phyloP scores from a whole-genome alignment of 1,284 basidiomycete genomes.

The Cryptococcus sp. region DNA sequence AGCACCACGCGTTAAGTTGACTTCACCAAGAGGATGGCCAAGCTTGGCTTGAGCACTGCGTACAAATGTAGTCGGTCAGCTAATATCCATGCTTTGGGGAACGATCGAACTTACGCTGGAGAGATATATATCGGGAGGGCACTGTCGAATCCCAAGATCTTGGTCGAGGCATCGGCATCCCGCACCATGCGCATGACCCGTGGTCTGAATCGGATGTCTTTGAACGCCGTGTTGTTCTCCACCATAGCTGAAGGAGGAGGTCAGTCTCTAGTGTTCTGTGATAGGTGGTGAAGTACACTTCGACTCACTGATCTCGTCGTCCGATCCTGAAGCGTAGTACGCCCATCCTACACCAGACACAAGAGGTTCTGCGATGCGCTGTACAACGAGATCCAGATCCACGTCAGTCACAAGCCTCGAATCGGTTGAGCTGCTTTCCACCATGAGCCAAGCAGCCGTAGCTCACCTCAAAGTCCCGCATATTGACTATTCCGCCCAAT shows the following conservation, averaged over 20 bases:
- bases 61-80: slow-evolving; percentile 34
- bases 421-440: too few relatives aligned
- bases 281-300: not conserved
- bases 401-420: not conserved
- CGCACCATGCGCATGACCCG: slow-evolving; percentile 73
- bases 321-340: slow-evolving; percentile 79
- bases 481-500: slow-evolving; percentile 45
- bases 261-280: not conserved
- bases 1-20: slow-evolving; percentile 76
- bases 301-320: slow-evolving; percentile 73
- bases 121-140: slow-evolving; percentile 80
- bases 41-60: slow-evolving; percentile 75
- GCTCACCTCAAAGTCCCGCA: slow-evolving; percentile 47
- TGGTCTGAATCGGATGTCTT: slow-evolving; percentile 77
- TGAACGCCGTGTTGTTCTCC: slow-evolving; percentile 73
- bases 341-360: slow-evolving; percentile 72
- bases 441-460: too few relatives aligned
- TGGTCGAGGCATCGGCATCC: slow-evolving; percentile 70
- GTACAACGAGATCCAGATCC: slow-evolving; percentile 49
- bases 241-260: slow-evolving; percentile 39
- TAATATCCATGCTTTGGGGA: not conserved
- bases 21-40: slow-evolving; percentile 84
- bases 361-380: slow-evolving; percentile 59
- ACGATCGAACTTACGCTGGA: slow-evolving; percentile 57
- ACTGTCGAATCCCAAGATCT: slow-evolving; percentile 72